Evolutionary conservation across 2,329 filamentous ascomycete genomes (phyloP), one percentile per base, ranked within the genome.

Genomic region (Knufia fluminis): DNA sequence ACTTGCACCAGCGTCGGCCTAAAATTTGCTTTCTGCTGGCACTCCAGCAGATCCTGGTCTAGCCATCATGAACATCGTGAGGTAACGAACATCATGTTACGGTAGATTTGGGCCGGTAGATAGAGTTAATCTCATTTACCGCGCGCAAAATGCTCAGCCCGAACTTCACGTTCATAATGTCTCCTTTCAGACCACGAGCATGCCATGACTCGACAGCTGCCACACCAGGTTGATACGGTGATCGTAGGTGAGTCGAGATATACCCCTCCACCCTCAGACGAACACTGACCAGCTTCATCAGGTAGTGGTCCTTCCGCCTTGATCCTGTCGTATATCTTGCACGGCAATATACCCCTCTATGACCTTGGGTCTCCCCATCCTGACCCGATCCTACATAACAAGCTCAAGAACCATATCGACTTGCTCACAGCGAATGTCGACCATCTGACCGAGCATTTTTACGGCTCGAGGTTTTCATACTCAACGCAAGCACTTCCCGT

Each of bases 301-400:
- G 78, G 78, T 59, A 80, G 79, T 61, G 78, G 78, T 49, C 78
- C 78, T 40, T 78, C 78, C 45, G 75, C 78, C 46, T 70, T 82
- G 64, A 76, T 80, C 56, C 68, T 82, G 31, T 80, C 77, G 40
- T 82, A 78, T 61, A 78, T 81, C 38, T 71, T 82, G 23, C 77
- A 82, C 62, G 78, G 78, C 32, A 69, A 80, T 58, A 67, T 79
- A 47, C 78, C 78, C 3, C 73, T 71, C 59, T 82, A 82, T 57
- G 64, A 70, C 32, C 64, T 70, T 2, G 57, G 64, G 20, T 65
- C 62, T 48, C 72, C 72, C 31, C 78, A 82, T 63, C 75, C 77
- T 31, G 78, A 82, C 61, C 64, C 69, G 24, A 65, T 80, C 17
- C 68, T 81, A 6, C 71, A 80, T 59, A 62, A 69, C 35, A 80